Evolutionary conservation across 2,329 filamentous ascomycete genomes (phyloP), one percentile per base, ranked within the genome.

Genomic region (Aspergillus caelatus): DNA sequence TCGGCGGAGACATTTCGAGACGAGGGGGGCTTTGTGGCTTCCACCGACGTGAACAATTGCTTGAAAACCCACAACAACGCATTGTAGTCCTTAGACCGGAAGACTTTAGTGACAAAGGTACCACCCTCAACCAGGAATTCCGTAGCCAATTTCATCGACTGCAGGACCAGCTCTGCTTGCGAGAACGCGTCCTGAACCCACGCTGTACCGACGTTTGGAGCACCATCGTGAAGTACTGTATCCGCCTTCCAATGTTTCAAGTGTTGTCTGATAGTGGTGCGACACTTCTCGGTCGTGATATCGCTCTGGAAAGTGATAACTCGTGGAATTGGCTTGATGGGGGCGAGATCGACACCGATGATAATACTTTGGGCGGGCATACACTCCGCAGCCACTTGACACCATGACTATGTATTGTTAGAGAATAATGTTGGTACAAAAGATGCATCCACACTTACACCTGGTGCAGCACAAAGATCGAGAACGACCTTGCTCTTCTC

Each of bases 121-220:
- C 95, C 95, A 53, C 94, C 93, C 76, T 94, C 91, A 21, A 88
- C 85, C 62, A 99, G 81, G 71, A 99, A 99, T 70, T 99, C 94
- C 0, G 93, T 97, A 3, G 95, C 95, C 62, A 99, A 83, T 78
- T 96, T 97, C 85, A 99, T 85, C 10, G 92, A 91, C 76, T 97
- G 92, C 61, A 99, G 82, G 14, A 91, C 93, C 58, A 99, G 83
- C 80, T 98, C 94, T 63, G 94, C 95, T 80, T 99, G 95, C 66
- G 94, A 94, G 85, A 97, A 99, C 52, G 95, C 95, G 83, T 99
- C 95, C 81, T 99, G 95, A 50, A 94, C 91, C 95, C 95, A 99
- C 0, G 95, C 94, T 0, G 93, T 94, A 88, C 95, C 95, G 62
- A 99, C 95, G 73, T 99, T 99, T 54, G 95, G 95, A 1, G 95